These are phyloP conservation scores for Coemansia sp. DNA, from an alignment of 192 early-diverging fungal genomes.

Conservation along the genomic window DNA sequence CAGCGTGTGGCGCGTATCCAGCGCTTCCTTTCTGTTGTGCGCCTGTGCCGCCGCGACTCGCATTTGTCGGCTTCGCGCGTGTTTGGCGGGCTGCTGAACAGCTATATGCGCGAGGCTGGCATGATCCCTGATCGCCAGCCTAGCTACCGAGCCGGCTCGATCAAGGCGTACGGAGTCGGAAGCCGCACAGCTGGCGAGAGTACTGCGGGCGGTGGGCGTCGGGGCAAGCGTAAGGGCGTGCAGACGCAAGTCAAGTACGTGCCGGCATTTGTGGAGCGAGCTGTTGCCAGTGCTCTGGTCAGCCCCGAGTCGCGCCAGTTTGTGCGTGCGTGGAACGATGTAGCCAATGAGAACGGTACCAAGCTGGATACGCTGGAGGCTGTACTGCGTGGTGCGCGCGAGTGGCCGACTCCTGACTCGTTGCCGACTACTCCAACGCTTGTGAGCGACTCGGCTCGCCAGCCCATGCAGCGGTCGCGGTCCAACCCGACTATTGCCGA, in stretches of 20 bases:
- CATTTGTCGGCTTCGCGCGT: slow-evolving; percentile 38
- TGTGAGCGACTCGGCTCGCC: neutral
- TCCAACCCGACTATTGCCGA: slow-evolving; percentile 27
- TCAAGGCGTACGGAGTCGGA: slow-evolving; percentile 20
- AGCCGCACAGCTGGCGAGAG: slow-evolving; percentile 22
- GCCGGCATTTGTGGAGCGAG: slow-evolving; percentile 69
- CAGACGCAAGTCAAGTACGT: slow-evolving; percentile 51
- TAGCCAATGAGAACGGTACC: slow-evolving; percentile 52
- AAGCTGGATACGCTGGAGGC: slow-evolving; percentile 59
- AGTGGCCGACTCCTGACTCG: slow-evolving; percentile 35
- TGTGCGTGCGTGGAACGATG: slow-evolving; percentile 62
- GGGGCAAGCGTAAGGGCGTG: slow-evolving; percentile 33
- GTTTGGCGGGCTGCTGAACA: slow-evolving; percentile 47
- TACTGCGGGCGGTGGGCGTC: slow-evolving; percentile 14
- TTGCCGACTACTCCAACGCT: slow-evolving; percentile 13
- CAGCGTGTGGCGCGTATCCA: slow-evolving; percentile 59
- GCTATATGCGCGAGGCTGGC: slow-evolving; percentile 50
- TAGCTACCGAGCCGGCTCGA: slow-evolving; percentile 35
- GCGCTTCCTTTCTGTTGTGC: slow-evolving; percentile 60
- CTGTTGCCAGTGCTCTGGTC: slow-evolving; percentile 64
- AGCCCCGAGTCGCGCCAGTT: slow-evolving; percentile 69
- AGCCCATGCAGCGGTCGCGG: slow-evolving; percentile 29
- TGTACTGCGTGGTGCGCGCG: slow-evolving; percentile 45
- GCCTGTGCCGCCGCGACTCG: slow-evolving; percentile 53
- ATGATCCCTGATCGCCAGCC: slow-evolving; percentile 53